A percentile compares a stretch with the other conserved stretches of the same genome.
phyloP scores from a whole-genome alignment of 495 filamentous ascomycete genomes.

The Penicillium coprophilum region DNA sequence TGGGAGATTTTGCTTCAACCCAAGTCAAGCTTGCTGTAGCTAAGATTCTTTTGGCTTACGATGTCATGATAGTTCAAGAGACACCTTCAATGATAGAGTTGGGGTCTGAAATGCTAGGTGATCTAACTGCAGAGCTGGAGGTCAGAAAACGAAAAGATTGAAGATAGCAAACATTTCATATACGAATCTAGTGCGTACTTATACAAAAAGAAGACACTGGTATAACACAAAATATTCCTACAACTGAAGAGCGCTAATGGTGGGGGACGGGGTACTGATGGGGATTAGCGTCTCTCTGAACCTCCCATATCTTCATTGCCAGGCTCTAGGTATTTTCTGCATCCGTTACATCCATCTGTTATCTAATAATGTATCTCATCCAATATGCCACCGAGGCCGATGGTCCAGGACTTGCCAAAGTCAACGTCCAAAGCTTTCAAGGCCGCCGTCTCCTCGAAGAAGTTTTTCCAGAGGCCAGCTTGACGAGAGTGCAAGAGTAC shows the following conservation, averaged over 20 bases:
- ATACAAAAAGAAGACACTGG: too few relatives aligned
- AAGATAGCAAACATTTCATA: too few relatives aligned
- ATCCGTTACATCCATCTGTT: neutral
- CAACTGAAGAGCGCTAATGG: too few relatives aligned
- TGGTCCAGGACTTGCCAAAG: slow-evolving; percentile 17
- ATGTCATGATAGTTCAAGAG: neutral
- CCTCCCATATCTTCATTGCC: neutral
- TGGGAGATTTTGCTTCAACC: slow-evolving; percentile 39
- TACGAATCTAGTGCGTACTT: too few relatives aligned
- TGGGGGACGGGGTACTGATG: too few relatives aligned
- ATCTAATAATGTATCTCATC: slow-evolving; percentile 9
- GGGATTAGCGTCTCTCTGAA: too few relatives aligned
- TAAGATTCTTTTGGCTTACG: slow-evolving; percentile 13
- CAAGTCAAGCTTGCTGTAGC: slow-evolving; percentile 37
- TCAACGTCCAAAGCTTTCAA: slow-evolving; percentile 28
- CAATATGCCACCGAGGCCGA: slow-evolving; percentile 27
- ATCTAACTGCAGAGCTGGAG: neutral
- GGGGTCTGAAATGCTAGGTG: slow-evolving; percentile 2
- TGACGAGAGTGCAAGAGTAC: slow-evolving; percentile 11
- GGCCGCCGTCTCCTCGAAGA: slow-evolving; percentile 7
- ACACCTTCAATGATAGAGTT: neutral
- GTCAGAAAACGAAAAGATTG: neutral
- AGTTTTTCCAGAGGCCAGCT: slow-evolving; percentile 21
- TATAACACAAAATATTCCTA: too few relatives aligned
- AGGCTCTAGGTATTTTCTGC: neutral